Base-by-base conservation (phyloP, 2,329 filamentous ascomycete genomes). In the Diplodia corticola region DNA sequence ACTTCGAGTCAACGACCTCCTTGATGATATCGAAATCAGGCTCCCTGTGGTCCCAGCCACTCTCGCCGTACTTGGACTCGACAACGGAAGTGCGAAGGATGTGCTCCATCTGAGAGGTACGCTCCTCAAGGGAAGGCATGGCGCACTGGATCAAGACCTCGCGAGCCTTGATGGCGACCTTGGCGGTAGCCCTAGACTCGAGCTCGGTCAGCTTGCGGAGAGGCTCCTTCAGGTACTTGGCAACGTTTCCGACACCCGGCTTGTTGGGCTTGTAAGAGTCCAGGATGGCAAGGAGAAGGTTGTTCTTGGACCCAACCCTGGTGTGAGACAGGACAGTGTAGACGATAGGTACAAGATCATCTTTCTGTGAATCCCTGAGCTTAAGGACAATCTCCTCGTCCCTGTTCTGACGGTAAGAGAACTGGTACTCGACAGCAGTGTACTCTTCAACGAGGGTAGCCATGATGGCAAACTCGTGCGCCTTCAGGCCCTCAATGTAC, bases 141-240 rank as follows among this genome's bases (percentile, higher is more conserved):
- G 95, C 93, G 77, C 93, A 97, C 80, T 98, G 95, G 70, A 99
- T 99, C 74, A 99, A 89, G 61, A 98, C 90, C 82, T 99, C 95
- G 76, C 95, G 91, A 53, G 95, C 94, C 85, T 99, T 99, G 71
- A 99, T 86, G 0, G 94, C 92, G 49, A 99, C 94, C 88, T 98
- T 99, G 70, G 94, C 92, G 12, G 94, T 95, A 75, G 83, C 88
- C 81, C 81, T 91, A 12, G 89, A 93, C 80, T 96, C 92, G 15
- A 99, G 87, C 77, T 99, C 95, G 0, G 95, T 93, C 71, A 99
- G 85, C 79, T 90, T 91, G 76, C 91, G 91, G 28, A 99, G 86
- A 20, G 91, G 86, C 3, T 89, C 87, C 72, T 93, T 91, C 79
- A 99, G 89, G 79, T 93, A 88, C 79, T 96, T 97, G 77, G 86